These are phyloP conservation scores for Garcia nutans DNA, from an alignment of 345 rosid species.

Conservation along the genomic window DNA sequence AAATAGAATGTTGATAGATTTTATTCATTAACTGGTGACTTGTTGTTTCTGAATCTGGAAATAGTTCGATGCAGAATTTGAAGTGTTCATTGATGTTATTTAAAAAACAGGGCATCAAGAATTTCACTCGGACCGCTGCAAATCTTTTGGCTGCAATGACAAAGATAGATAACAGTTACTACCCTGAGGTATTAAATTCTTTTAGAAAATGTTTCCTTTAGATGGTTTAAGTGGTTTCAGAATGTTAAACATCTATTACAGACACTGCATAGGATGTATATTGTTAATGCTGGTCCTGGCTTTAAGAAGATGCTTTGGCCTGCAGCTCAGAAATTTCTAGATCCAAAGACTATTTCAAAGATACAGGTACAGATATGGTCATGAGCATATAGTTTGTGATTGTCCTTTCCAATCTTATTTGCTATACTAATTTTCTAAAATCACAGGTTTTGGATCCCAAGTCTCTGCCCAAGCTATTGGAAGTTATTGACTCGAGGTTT, in stretches of 20 bases:
- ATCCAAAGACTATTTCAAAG: constrained; percentile 75
- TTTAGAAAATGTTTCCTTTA: neutral
- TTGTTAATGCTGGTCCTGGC: constrained; percentile 94
- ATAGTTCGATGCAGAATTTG: constrained; percentile 27
- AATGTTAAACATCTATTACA: constrained; percentile 35
- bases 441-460: constrained; percentile 88
- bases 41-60: neutral
- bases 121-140: constrained; percentile 78
- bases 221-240: constrained; percentile 17
- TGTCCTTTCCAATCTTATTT: constrained; percentile 1
- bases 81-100: constrained; percentile 21
- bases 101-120: constrained; percentile 77
- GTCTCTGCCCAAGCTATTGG: constrained; percentile 64
- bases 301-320: constrained; percentile 99
- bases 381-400: constrained; percentile 20
- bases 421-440: constrained; percentile 1
- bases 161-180: constrained; percentile 77
- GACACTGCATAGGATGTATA: constrained; percentile 85
- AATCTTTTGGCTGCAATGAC: constrained; percentile 77
- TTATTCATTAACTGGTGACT: neutral
- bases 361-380: constrained; percentile 58
- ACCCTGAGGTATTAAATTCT: constrained; percentile 77
- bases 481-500: constrained; percentile 80
- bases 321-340: constrained; percentile 94
- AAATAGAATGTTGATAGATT: neutral